phyloP scores from a whole-genome alignment of 2,329 filamentous ascomycete species.

The Sporothrix schenckii region DNA sequence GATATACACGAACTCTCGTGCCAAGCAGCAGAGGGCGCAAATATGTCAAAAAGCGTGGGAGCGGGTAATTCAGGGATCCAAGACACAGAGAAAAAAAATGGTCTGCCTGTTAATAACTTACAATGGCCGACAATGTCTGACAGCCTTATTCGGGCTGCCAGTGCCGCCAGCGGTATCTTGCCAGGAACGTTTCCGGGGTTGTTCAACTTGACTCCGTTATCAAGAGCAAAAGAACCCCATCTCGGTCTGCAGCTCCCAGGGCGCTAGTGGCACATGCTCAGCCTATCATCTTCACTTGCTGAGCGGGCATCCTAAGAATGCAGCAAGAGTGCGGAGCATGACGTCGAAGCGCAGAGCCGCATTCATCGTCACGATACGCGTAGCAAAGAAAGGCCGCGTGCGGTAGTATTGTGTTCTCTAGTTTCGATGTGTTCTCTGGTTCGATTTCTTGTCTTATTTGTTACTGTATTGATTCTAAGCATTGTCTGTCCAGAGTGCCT shows the following conservation, averaged over 20 bases:
- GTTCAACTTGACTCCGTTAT: neutral
- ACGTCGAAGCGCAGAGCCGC: neutral
- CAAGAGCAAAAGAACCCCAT: neutral
- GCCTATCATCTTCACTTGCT: too few relatives aligned
- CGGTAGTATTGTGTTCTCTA: too few relatives aligned
- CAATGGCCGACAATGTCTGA: neutral
- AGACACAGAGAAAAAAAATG: neutral
- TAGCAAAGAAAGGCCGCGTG: too few relatives aligned
- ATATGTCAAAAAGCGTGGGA: neutral
- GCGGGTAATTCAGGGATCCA: neutral
- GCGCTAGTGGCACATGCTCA: neutral
- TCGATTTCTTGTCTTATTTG: neutral
- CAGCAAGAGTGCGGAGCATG: neutral
- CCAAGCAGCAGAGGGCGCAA: too few relatives aligned
- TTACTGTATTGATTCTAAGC: slow-evolving; percentile 9
- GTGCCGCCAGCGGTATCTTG: neutral
- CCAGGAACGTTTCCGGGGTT: neutral
- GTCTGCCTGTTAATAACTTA: neutral
- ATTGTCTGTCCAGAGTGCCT: neutral
- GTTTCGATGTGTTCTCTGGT: too few relatives aligned
- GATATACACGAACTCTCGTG: neutral
- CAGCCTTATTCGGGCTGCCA: neutral
- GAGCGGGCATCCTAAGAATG: neutral
- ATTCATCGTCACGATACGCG: neutral
- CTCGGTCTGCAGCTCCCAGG: neutral